phyloP scores from a whole-genome alignment of 768 basidiomycete species.

The Porphyrellus cyaneotinctus region DNA sequence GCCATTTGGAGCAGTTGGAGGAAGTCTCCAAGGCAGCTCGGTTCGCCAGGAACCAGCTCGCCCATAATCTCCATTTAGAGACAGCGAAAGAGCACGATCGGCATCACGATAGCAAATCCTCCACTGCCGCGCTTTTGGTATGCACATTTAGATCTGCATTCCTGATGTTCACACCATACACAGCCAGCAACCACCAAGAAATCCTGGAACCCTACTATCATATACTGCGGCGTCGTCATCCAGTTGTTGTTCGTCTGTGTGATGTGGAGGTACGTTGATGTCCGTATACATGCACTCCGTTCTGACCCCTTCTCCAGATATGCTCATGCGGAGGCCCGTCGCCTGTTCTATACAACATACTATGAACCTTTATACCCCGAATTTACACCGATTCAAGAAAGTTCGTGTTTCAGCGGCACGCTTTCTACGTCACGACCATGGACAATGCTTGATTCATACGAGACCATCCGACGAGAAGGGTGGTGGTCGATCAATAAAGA shows the following conservation, averaged over 20 bases:
- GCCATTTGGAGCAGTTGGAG: slow-evolving; percentile 48
- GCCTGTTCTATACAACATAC: slow-evolving; percentile 67
- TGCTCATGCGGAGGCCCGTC: slow-evolving; percentile 47
- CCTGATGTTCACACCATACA: slow-evolving; percentile 8
- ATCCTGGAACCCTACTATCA: slow-evolving; percentile 28
- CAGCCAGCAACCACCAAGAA: slow-evolving; percentile 19
- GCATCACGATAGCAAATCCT: slow-evolving; percentile 31
- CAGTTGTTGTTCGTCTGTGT: slow-evolving; percentile 46
- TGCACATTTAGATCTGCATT: slow-evolving; percentile 13
- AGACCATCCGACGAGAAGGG: slow-evolving; percentile 39
- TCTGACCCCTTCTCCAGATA: slow-evolving; percentile 29
- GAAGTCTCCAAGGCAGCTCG: slow-evolving; percentile 52
- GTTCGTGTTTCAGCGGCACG: slow-evolving; percentile 27
- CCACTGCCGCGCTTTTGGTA: slow-evolving; percentile 38
- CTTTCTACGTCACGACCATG: slow-evolving; percentile 36
- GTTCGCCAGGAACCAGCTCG: slow-evolving; percentile 44
- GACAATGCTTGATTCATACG: slow-evolving; percentile 35
- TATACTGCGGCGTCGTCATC: slow-evolving; percentile 36
- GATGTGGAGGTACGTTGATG: slow-evolving; percentile 55
- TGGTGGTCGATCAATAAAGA: slow-evolving; percentile 37
- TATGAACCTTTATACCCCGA: slow-evolving; percentile 78
- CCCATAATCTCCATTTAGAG: slow-evolving; percentile 39
- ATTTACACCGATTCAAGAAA: slow-evolving; percentile 47
- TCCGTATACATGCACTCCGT: neutral
- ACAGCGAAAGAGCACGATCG: slow-evolving; percentile 35